These are phyloP conservation scores for Aspergillus ostianus DNA, from an alignment of 495 filamentous ascomycete genomes.

Conservation along the genomic window DNA sequence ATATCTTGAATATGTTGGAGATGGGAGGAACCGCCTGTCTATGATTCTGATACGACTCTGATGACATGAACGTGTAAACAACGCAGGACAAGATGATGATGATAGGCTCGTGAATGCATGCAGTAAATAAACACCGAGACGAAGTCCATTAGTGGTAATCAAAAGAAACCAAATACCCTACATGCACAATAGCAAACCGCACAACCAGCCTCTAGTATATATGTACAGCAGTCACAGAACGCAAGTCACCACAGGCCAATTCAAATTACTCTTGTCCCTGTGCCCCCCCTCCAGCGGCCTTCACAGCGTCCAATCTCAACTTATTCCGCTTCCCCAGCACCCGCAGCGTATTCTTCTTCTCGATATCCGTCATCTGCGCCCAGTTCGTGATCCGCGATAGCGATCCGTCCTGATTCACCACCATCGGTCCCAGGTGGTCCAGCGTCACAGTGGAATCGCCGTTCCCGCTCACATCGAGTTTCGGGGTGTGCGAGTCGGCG, in stretches of 20 bases:
- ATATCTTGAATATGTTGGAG: not conserved
- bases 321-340: slow-evolving; percentile 64
- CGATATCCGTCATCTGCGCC: slow-evolving; percentile 62
- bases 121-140: not conserved
- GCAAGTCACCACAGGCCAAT: not conserved
- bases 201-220: no score
- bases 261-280: slow-evolving; percentile 5
- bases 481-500: slow-evolving; percentile 11
- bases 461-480: slow-evolving; percentile 49
- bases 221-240: not conserved
- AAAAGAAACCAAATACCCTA: no score
- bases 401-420: slow-evolving; percentile 66
- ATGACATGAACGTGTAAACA: not conserved
- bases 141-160: no score
- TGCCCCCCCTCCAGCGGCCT: slow-evolving; percentile 24
- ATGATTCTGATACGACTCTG: not conserved
- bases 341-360: slow-evolving; percentile 59
- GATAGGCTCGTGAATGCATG: not conserved
- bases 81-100: not conserved
- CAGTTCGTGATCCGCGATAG: slow-evolving; percentile 66
- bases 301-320: slow-evolving; percentile 54
- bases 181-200: no score
- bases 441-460: slow-evolving; percentile 46
- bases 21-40: not conserved
- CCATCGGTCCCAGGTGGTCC: slow-evolving; percentile 63